Evolutionary conservation across 495 filamentous ascomycete species (phyloP).

Genomic region (Podospora sp.): DNA sequence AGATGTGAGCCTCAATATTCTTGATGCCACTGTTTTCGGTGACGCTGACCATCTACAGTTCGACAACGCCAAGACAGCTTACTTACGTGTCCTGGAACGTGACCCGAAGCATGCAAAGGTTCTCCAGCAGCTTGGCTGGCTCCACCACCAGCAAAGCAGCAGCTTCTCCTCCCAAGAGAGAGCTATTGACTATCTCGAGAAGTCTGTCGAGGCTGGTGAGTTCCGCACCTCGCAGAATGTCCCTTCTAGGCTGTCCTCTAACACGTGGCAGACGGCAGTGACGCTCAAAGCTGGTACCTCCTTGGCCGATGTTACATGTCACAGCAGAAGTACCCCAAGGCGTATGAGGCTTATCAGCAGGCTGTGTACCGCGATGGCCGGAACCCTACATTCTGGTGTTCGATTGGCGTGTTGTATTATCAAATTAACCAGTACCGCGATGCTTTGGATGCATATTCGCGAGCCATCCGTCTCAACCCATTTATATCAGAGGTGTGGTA

Average conservation of each 20-base stretch:
- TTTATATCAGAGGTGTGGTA: conserved; percentile 99
- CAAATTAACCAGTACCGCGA: conserved; percentile 99
- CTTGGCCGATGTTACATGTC: conserved; percentile 99
- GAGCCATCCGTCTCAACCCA: conserved; percentile 95
- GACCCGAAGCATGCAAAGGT: conserved; percentile 98
- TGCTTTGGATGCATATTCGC: conserved; percentile 96
- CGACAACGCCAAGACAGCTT: conserved; percentile 87
- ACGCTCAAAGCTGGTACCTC: conserved; percentile 98
- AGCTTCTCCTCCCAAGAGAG: conserved; percentile 89
- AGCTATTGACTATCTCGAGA: conserved; percentile 95
- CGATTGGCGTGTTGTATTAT: conserved; percentile 98
- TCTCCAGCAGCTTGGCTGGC: conserved; percentile 95
- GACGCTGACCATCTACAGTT: conserved; percentile 62
- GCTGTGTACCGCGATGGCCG: conserved; percentile 97
- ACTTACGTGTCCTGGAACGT: conserved; percentile 88
- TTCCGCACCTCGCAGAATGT: conserved; percentile 16
- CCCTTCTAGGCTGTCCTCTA: conserved; percentile 27
- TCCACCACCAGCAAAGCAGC: conserved; percentile 93
- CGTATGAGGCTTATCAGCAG: conserved; percentile 98
- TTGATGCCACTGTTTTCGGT: conserved; percentile 15
- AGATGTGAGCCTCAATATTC: conserved; percentile 71
- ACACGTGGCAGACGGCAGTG: conserved; percentile 74
- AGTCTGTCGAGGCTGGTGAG: conserved; percentile 92
- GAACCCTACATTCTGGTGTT: conserved; percentile 99
- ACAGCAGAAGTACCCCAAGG: conserved; percentile 97